phyloP scores from a whole-genome alignment of 2,329 filamentous ascomycete species.

The Aspergillus novoparasiticus region DNA sequence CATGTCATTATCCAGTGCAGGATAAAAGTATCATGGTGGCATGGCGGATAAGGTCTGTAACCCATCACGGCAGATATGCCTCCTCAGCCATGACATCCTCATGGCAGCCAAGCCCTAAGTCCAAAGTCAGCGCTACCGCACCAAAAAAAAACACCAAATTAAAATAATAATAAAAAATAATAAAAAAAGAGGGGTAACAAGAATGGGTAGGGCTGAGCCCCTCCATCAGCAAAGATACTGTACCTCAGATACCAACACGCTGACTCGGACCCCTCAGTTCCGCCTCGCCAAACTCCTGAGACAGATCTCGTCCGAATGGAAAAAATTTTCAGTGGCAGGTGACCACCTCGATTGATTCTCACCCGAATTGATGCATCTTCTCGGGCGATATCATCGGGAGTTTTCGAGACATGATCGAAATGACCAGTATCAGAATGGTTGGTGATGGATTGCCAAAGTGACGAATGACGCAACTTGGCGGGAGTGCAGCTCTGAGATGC shows the following conservation, averaged over 20 bases:
- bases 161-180: neutral
- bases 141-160: neutral
- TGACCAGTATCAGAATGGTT: neutral
- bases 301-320: neutral
- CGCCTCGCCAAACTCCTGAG: neutral
- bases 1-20: neutral
- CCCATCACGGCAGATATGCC: neutral
- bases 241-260: neutral
- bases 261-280: neutral
- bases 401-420: neutral
- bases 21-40: neutral
- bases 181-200: neutral
- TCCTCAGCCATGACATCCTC: neutral
- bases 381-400: slow-evolving; percentile 6
- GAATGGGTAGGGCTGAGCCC: neutral
- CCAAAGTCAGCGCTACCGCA: neutral
- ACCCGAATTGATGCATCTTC: neutral
- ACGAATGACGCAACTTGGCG: slow-evolving; percentile 1
- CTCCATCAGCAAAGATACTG: neutral
- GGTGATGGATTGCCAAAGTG: neutral
- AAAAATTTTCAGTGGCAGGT: slow-evolving; percentile 1
- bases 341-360: neutral
- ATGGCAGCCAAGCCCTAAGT: neutral
- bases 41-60: neutral
- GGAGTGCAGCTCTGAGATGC: slow-evolving; percentile 11